These are phyloP conservation scores for Podospora comata DNA, from an alignment of 495 filamentous ascomycete genomes.

Conservation along the genomic window DNA sequence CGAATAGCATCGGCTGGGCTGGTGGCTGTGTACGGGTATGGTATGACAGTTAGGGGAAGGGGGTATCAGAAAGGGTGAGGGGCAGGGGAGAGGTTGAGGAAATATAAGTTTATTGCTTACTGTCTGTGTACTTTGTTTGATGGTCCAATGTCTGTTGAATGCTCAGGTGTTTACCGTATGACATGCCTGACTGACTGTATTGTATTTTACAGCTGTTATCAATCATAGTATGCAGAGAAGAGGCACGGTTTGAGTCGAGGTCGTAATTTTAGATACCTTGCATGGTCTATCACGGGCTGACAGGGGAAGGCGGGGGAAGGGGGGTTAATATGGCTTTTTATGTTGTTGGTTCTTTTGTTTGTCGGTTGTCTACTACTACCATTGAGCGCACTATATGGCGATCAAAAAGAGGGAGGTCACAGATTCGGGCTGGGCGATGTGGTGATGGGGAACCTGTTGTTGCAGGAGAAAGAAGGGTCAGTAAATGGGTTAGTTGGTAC, in stretches of 20 bases:
- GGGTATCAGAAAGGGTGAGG: background rate
- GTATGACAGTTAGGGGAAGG: background rate
- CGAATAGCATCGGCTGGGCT: background rate
- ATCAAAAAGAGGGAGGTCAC: too few species aligned
- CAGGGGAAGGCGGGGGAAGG: background rate
- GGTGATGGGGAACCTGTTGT: too few species aligned
- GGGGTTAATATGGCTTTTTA: background rate
- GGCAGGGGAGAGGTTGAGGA: background rate
- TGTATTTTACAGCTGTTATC: background rate
- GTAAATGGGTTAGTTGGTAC: too few species aligned
- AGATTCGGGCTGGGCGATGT: too few species aligned
- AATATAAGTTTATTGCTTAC: background rate
- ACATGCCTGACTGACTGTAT: too few species aligned
- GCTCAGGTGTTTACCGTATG: too few species aligned
- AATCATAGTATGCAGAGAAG: too few species aligned
- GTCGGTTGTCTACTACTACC: too few species aligned
- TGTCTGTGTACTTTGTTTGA: too few species aligned
- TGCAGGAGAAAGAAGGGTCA: too few species aligned
- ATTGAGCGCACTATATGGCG: too few species aligned
- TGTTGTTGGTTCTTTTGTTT: constrained; percentile 2
- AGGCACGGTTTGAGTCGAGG: background rate
- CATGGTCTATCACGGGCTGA: background rate
- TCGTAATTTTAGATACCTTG: background rate
- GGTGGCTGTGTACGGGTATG: background rate
- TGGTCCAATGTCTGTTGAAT: too few species aligned